These are phyloP conservation scores for Cyberlindnera nakhonratchasimensis DNA, from an alignment of 805 yeast genomes.

Conservation along the genomic window DNA sequence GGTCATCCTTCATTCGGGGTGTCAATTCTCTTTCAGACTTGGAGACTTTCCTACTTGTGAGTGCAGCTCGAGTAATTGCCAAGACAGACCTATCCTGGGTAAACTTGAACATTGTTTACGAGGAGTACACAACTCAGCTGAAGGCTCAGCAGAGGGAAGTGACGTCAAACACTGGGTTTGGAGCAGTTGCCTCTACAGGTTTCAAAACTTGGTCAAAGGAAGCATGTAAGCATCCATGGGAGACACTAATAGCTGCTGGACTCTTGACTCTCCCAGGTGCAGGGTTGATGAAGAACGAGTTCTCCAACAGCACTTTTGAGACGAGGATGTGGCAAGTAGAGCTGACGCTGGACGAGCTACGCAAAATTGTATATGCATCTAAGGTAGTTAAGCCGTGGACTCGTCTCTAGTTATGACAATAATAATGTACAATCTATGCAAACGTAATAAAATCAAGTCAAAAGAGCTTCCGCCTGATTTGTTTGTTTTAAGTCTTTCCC, in stretches of 20 bases:
- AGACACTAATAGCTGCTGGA: conserved; percentile 39
- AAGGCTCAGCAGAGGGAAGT: conserved; percentile 39
- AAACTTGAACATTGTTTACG: conserved; percentile 73
- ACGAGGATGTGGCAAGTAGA: conserved; percentile 29
- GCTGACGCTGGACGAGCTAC: conserved; percentile 26
- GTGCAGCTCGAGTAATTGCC: conserved; percentile 68
- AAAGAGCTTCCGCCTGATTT: too few species aligned
- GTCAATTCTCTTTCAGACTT: conserved; percentile 55
- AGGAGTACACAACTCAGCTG: conserved; percentile 65
- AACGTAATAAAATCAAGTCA: too few species aligned
- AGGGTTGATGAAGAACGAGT: conserved; percentile 8
- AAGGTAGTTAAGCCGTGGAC: conserved; percentile 27
- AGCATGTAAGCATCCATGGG: conserved; percentile 73
- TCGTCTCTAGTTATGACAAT: conserved; percentile 21
- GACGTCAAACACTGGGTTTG: conserved; percentile 25
- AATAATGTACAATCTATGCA: neutral
- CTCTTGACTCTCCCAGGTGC: conserved; percentile 19
- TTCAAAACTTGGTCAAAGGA: conserved; percentile 58
- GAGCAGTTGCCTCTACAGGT: conserved; percentile 31
- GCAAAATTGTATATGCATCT: conserved; percentile 15
- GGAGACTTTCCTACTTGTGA: conserved; percentile 67
- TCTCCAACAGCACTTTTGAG: conserved; percentile 21
- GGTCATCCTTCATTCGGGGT: conserved; percentile 25
- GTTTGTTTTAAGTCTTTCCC: conserved; percentile 5
- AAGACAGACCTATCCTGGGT: conserved; percentile 56